Evolutionary conservation across 2,329 filamentous ascomycete genomes (phyloP).

Genomic region (Fusarium pseudonygamai): DNA sequence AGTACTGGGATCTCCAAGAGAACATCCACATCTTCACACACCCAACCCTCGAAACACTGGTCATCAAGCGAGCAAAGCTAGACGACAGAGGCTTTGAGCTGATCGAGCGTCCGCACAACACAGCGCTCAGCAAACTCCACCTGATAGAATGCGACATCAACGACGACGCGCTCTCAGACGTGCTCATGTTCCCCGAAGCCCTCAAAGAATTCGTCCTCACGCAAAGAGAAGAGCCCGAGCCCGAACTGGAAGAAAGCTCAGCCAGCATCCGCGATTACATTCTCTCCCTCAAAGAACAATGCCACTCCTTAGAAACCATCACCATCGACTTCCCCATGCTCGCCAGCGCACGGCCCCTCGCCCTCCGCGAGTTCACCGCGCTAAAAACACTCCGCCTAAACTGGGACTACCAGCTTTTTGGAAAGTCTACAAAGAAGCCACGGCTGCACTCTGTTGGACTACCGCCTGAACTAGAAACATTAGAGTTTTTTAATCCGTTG

Average conservation of each 20-base stretch:
- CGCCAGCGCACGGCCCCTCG: slow-evolving; percentile 51
- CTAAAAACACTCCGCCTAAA: slow-evolving; percentile 55
- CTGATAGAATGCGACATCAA: slow-evolving; percentile 62
- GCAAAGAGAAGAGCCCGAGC: slow-evolving; percentile 51
- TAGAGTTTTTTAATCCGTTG: slow-evolving; percentile 58
- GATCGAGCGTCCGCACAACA: slow-evolving; percentile 59
- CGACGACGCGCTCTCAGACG: slow-evolving; percentile 51
- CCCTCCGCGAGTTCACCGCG: slow-evolving; percentile 54
- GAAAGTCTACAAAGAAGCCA: slow-evolving; percentile 55
- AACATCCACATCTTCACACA: slow-evolving; percentile 63
- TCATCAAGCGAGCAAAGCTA: slow-evolving; percentile 56
- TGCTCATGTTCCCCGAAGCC: slow-evolving; percentile 55
- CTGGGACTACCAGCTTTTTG: slow-evolving; percentile 61
- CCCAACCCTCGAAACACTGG: slow-evolving; percentile 57
- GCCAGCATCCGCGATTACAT: slow-evolving; percentile 59
- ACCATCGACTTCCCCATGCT: slow-evolving; percentile 56
- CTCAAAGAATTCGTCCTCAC: slow-evolving; percentile 60
- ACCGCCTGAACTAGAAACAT: slow-evolving; percentile 55
- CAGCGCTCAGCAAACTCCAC: slow-evolving; percentile 54
- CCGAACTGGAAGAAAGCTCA: slow-evolving; percentile 58
- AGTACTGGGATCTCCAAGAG: slow-evolving; percentile 61
- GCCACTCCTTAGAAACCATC: slow-evolving; percentile 55
- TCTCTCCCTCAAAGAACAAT: slow-evolving; percentile 52
- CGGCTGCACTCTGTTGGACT: slow-evolving; percentile 58
- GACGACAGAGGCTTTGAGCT: slow-evolving; percentile 59